Conservation (phyloP, 345 rosid genomes). For the Jatropha curcas region DNA sequence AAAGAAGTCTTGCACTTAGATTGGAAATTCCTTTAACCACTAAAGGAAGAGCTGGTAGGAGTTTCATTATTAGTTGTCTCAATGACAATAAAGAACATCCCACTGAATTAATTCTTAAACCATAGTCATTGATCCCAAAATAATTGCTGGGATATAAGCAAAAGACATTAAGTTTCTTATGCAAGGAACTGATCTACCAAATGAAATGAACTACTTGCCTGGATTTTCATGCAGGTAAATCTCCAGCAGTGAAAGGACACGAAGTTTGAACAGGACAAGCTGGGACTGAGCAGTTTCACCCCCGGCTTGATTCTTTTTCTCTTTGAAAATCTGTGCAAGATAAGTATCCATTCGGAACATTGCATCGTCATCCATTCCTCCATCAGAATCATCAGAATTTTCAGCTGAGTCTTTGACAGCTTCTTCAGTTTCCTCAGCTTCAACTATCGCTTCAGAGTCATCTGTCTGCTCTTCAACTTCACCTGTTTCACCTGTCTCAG, state of each 20-base stretch:
- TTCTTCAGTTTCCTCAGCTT: slow-evolving; percentile 47
- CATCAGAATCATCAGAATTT: slow-evolving; percentile 80
- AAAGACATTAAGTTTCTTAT: too few relatives aligned
- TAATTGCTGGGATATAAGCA: neutral
- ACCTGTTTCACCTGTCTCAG: slow-evolving; percentile 61
- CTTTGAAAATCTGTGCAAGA: slow-evolving; percentile 85
- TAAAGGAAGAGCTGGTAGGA: neutral
- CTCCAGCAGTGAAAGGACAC: slow-evolving; percentile 90
- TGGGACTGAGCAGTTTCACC: slow-evolving; percentile 92
- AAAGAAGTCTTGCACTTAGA: slow-evolving; percentile 4
- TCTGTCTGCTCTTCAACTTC: slow-evolving; percentile 79
- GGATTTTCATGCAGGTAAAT: slow-evolving; percentile 90
- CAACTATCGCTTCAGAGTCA: slow-evolving; percentile 65
- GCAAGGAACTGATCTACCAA: too few relatives aligned
- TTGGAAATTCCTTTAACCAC: neutral
- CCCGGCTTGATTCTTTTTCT: slow-evolving; percentile 83
- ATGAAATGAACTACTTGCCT: slow-evolving; percentile 43
- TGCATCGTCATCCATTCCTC: slow-evolving; percentile 94
- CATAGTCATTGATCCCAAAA: neutral
- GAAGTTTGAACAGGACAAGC: slow-evolving; percentile 86
- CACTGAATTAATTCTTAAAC: neutral
- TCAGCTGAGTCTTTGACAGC: slow-evolving; percentile 45
- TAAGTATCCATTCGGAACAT: slow-evolving; percentile 96
- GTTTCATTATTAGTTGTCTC: neutral
- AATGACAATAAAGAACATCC: neutral